Base-by-base conservation (phyloP, 768 basidiomycete genomes). In the Boletus sensibilis region DNA sequence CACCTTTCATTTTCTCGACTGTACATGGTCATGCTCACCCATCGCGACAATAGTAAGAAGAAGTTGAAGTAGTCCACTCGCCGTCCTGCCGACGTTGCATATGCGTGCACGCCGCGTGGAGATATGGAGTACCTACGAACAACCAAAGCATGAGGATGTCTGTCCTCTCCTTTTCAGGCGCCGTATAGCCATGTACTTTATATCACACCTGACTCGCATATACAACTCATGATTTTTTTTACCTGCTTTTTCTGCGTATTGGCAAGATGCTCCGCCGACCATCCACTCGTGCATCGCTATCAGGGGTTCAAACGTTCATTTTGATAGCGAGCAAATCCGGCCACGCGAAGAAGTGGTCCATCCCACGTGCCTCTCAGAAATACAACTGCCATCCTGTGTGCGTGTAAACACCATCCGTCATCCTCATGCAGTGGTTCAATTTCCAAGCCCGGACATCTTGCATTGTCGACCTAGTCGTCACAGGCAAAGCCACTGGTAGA, bases 41-140 rank as follows among this genome's bases (percentile, higher is more conserved):
- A 47, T 34, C 16, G 1, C 21, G 33, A 51, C 5, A 20, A 45
- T 68, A 90, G 88, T 57, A 96, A 96, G 87, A 95, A 96, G 85
- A 96, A 95, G 82, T 81, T 94, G 76, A 94, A 93, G 86, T 90
- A 89, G 83, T 83, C 60, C 35, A 57, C 43, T 64, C 60, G 52
- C 55, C 51, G 21, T 40, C 18, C 23, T 18, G 13, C 14, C 34
- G 44, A 51, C 11, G 39, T 27, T 40, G 40, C 40, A 44, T 44
- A 27, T 59, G 55, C 35, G 47, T 25, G 27, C 50, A 50, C n/a
- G 21, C 35, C 7, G 39, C 33, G 50, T 53, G 52, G 59, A 50
- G 50, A 53, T 55, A 57, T 51, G 33, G 45, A 49, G 64, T 60
- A 61, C 55, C 43, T 51, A 50, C 43, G 38, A 47, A 44, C 56